Evolutionary conservation across 768 basidiomycete genomes (phyloP), one percentile per base, ranked within the genome.

Genomic region (Agrocybe praecox): DNA sequence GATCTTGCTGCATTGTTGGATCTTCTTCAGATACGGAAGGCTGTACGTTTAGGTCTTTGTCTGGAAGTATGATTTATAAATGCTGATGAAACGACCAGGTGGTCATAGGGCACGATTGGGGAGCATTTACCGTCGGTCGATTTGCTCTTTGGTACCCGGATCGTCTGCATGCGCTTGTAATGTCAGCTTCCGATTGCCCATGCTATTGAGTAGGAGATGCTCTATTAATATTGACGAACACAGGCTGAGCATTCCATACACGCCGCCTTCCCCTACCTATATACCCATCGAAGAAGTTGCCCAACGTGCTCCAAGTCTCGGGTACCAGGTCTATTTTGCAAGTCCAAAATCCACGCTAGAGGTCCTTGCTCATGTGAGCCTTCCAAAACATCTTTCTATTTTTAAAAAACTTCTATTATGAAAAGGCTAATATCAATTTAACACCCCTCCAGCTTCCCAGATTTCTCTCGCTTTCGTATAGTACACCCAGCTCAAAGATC

Each of bases 21-120:
- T 56, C 57, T 77, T 18, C 67, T 90, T 22, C 78, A 65, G 12
- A 69, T 89, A 5, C 60, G 68, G 34, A 77, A 78, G 65, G 85
- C 83, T 32, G 88, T 90, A 62, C 58, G 85, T 36, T 19, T 8
- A 14, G 15, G 76, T 1, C 24, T 42, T 36, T 40, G 12, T 29
- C n/a, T 47, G 26, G 49, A 45, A 51, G 46, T 21, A 40, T 50
- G 17, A 52, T 33, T 44, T 10, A 46, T 29, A 5, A 46, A 45
- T 52, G 19, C 18, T 32, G 36, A 49, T 4, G 48, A 23, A 9
- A n/a, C 12, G 46, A 18, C 9, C 52, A 81, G 87, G 77, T 90
- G 11, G 71, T 92, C 54, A 76, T 92, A 55, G 92, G 89, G 0
- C 92, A 93, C 62, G 92, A 94, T 63, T 93, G 91, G 91, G 92